Evolutionary conservation across 805 yeast species (phyloP), one percentile per base, ranked within the genome.

Genomic region (Metschnikowia matae): DNA sequence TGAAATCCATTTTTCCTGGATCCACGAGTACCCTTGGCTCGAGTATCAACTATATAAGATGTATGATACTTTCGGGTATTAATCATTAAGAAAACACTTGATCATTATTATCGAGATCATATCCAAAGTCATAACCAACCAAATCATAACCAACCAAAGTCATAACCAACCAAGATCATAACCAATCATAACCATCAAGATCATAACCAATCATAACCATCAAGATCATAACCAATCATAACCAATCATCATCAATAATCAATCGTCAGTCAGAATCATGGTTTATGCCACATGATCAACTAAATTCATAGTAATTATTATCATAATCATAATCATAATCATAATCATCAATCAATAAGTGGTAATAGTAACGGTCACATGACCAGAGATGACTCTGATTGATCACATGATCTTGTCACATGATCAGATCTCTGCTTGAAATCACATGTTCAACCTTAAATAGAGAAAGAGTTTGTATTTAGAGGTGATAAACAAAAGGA

Each of bases 11-110:
- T 36, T 52, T 40, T 48, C 59, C 21, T 52, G 56, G 54, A 26
- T 55, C 34, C 50, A 48, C 36, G 53, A 53, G 18, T 45, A 48
- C 18, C 60, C 58, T 14, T 46, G 55, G 46, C 44, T 58, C n/a
- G 61, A 58, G 44, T 57, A 56, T 40, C 49, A 47, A 38, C 18
- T 41, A 18, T 56, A 57, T 43, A 46, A 40, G 40, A 7, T 56
- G 18, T 34, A 32, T 15, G 58, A 57, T 26, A 46, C 50, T 50
- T 29, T 44, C 5, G 55, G 57, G 20, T 53, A 50, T 21, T 48
- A 35, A 40, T 14, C 13, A 6, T 8, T 33, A 6, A 32, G 35
- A 2, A 14, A 33, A 14, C 35, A 23, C 8, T 23, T 23, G 1
- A 14, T 33, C 4, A 6, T 33, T 15, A 33, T n/a, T 6, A 3